Evolutionary conservation across 2,329 filamentous ascomycete species (phyloP).

Genomic region (Venturia carpophila): DNA sequence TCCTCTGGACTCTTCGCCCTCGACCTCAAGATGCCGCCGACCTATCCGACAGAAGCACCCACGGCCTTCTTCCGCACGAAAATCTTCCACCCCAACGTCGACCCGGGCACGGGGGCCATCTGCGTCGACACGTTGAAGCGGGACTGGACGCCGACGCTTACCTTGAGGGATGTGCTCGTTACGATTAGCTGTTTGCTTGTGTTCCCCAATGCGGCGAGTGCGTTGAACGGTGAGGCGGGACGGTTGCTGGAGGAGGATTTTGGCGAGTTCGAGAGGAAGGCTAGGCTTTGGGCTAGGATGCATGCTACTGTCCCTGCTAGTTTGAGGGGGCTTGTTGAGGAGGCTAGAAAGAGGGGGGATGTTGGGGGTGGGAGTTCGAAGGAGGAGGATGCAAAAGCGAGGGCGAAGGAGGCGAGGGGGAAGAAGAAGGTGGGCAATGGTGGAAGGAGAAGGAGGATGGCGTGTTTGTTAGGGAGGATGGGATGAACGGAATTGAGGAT

Average conservation of each 20-base stretch:
- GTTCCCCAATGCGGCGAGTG: conserved; percentile 56
- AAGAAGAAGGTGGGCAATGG: conserved; percentile 13
- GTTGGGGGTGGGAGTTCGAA: not conserved
- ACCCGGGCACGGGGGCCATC: conserved; percentile 53
- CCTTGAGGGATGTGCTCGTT: conserved; percentile 50
- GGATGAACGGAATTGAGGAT: conserved; percentile 18
- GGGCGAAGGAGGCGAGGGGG: conserved; percentile 12
- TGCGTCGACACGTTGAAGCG: conserved; percentile 59
- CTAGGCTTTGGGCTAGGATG: conserved; percentile 54
- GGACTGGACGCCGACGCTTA: conserved; percentile 53
- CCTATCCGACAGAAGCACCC: conserved; percentile 46
- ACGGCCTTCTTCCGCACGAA: conserved; percentile 54
- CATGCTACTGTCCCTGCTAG: conserved; percentile 48
- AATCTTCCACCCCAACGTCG: conserved; percentile 59
- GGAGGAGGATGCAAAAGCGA: conserved; percentile 20
- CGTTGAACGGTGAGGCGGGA: conserved; percentile 54
- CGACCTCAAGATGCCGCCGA: conserved; percentile 51
- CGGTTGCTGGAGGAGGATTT: conserved; percentile 53
- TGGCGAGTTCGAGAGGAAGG: conserved; percentile 48
- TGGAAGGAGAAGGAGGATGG: conserved; percentile 26
- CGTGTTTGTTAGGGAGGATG: conserved; percentile 22
- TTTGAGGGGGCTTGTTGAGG: conserved; percentile 38
- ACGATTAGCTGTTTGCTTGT: conserved; percentile 56
- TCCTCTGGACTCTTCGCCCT: conserved; percentile 51
- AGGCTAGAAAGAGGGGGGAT: conserved; percentile 39